Base-by-base conservation (phyloP, 768 basidiomycete species). In the Boletus pseudopeckii region DNA sequence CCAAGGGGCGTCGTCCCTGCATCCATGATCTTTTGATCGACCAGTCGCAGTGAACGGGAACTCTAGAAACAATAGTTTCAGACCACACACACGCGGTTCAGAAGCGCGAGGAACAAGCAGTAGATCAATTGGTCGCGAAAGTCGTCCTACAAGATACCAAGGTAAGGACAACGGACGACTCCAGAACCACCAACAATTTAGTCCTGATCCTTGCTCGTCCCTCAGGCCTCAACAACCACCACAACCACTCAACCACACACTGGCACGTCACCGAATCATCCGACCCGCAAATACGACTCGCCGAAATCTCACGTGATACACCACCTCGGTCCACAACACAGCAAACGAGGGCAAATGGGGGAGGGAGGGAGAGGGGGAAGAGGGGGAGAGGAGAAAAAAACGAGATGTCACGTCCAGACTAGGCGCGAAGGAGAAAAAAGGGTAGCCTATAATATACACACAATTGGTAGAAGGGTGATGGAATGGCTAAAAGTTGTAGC, bases 401-500 rank as follows among this genome's bases (percentile, higher is more conserved):
- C 11, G 43, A 54, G 36, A 64, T 56, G 44, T 63, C 50, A 59
- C 55, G 51, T 58, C 50, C 57, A 58, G 36, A 65, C 61, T 62
- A 62, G 36, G 47, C 57, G 38, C 47, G 59, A 41, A 54, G 46
- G 45, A 38, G 26, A 52, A 49, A 52, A 56, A 47, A 57, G 47
- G 50, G 52, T 60, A 72, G 46, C 69, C 60, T 59, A 61, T 49
- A 64, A 65, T 66, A 70, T 71, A 65, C 58, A 66, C 58, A 60
- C 41, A 50, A 18, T 41, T 40, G 26, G 13, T 30, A 40, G 48
- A 34, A 48, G 53, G 51, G 51, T 26, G 37, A 55, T 46, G 49
- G 48, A 26, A 52, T 8, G 55, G 44, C 47, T 43, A 52, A 53
- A 55, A 50, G 57, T 48, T 47, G 57, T 48, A 62, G 58, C 40